Base-by-base conservation (phyloP, 768 basidiomycete genomes). In the Tylopilus balloui region DNA sequence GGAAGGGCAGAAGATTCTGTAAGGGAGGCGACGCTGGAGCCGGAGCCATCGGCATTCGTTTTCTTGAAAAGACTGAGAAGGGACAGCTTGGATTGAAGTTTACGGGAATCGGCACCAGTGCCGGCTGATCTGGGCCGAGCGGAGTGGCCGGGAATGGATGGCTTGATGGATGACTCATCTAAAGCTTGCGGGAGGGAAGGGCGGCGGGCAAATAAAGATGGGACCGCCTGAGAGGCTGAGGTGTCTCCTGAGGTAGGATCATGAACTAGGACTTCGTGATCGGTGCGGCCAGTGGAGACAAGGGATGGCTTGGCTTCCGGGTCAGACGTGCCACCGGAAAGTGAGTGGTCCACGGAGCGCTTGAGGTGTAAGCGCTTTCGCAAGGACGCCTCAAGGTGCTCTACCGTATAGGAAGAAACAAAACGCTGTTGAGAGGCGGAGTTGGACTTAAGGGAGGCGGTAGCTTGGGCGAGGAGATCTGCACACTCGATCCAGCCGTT, bases 401-500 rank as follows among this genome's bases (percentile, higher is more conserved):
- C 65, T 11, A 63, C 57, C 7, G 63, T 13, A 29, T 61, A 65
- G 35, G 57, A 51, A 3, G 68, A 54, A 0, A 50, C 45, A 20
- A 55, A 58, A 48, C 62, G 62, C 5, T 60, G 51, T 23, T 47
- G 48, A 24, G 41, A 42, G 19, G 54, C 40, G 17, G 35, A 39
- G 24, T 29, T 46, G 20, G 65, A 54, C 28, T 62, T 62, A 12
- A 55, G 24, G 69, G 67, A 11, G 17, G 52, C n/a, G 12, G 77
- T 64, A 79, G 87, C 90, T 3, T 83, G 73, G n/a, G 74, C 75
- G 19, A 97, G 71, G 5, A 86, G 69, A 6, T 83, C 77, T 1
- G 88, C 90, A 55, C 88, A 87, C 49, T 88, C 84, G 1, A 83
- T 68, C 79, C 85, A 88, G 1, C 89, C 88, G 58, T 89, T 83